These are phyloP conservation scores for Ballota nigra DNA, from an alignment of 257 asterid species.

Conservation along the genomic window DNA sequence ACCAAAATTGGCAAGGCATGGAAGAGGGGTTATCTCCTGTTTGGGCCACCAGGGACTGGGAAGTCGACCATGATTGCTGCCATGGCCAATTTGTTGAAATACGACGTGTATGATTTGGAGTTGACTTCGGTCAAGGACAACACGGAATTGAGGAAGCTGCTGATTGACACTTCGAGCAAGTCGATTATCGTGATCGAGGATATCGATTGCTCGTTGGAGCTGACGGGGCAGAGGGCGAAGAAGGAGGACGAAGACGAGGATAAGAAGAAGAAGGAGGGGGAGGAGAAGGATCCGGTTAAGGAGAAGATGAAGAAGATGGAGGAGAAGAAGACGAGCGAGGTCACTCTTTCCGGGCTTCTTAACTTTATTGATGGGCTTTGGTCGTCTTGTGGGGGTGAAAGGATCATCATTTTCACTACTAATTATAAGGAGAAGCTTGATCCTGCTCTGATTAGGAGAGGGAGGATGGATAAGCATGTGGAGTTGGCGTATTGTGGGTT, in stretches of 20 bases:
- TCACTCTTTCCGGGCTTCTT: slow-evolving; percentile 58
- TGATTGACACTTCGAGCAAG: slow-evolving; percentile 47
- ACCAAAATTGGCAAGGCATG: slow-evolving; percentile 61
- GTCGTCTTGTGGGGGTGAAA: slow-evolving; percentile 61
- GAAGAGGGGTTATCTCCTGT: slow-evolving; percentile 55
- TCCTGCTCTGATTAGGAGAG: slow-evolving; percentile 54
- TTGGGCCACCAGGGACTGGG: slow-evolving; percentile 53
- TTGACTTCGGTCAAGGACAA: slow-evolving; percentile 49
- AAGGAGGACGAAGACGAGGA: neutral
- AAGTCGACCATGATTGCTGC: slow-evolving; percentile 63
- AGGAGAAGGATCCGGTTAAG: slow-evolving; percentile 14
- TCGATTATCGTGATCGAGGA: slow-evolving; percentile 54
- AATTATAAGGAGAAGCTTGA: slow-evolving; percentile 54
- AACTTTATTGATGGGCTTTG: slow-evolving; percentile 70
- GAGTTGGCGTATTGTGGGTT: slow-evolving; percentile 51
- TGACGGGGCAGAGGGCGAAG: slow-evolving; percentile 46
- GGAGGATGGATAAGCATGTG: slow-evolving; percentile 62
- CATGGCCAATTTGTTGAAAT: slow-evolving; percentile 48
- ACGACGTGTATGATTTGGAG: slow-evolving; percentile 50
- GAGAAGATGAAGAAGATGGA: slow-evolving; percentile 26
- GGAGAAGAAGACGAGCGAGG: slow-evolving; percentile 34
- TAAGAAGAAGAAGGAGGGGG: slow-evolving; percentile 21
- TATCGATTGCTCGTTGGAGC: slow-evolving; percentile 50
- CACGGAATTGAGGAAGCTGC: slow-evolving; percentile 43
- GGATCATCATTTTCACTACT: slow-evolving; percentile 58